Evolutionary conservation across 805 yeast genomes (phyloP).

Genomic region (Wickerhamomyces subpelliculosus): DNA sequence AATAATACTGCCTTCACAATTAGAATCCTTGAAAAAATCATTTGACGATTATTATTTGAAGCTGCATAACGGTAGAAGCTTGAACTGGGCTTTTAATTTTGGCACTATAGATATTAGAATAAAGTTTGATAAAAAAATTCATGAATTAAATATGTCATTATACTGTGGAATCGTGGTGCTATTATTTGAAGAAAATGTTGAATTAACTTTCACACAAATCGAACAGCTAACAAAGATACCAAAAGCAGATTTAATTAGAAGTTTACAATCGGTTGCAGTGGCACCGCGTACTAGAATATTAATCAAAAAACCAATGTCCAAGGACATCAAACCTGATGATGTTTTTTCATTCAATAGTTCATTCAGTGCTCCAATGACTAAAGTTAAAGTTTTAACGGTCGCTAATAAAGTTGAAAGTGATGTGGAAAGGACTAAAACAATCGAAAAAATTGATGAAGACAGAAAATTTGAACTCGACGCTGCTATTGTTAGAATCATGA

Average conservation of each 20-base stretch:
- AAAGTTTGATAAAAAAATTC: conserved; percentile 58
- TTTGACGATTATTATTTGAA: conserved; percentile 47
- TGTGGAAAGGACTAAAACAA: conserved; percentile 31
- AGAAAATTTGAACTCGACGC: conserved; percentile 72
- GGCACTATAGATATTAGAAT: conserved; percentile 79
- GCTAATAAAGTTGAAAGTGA: conserved; percentile 42
- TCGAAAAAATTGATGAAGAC: conserved; percentile 52
- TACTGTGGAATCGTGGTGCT: conserved; percentile 74
- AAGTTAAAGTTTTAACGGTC: conserved; percentile 69
- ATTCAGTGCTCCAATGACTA: conserved; percentile 60
- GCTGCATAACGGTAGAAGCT: conserved; percentile 49
- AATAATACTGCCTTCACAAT: conserved; percentile 34
- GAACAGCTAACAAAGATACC: conserved; percentile 65
- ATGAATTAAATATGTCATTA: conserved; percentile 76
- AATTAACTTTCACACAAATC: conserved; percentile 56
- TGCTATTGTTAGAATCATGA: conserved; percentile 84
- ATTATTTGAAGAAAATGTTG: conserved; percentile 55
- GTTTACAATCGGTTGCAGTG: conserved; percentile 75
- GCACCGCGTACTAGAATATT: conserved; percentile 78
- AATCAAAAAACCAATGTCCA: conserved; percentile 67
- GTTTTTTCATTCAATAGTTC: conserved; percentile 58
- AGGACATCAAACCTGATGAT: conserved; percentile 59
- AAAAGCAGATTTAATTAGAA: conserved; percentile 62
- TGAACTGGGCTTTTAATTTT: conserved; percentile 76
- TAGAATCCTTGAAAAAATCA: conserved; percentile 33